Conservation (phyloP, 192 early-diverging fungal genomes). For the Dissophora globulifera region DNA sequence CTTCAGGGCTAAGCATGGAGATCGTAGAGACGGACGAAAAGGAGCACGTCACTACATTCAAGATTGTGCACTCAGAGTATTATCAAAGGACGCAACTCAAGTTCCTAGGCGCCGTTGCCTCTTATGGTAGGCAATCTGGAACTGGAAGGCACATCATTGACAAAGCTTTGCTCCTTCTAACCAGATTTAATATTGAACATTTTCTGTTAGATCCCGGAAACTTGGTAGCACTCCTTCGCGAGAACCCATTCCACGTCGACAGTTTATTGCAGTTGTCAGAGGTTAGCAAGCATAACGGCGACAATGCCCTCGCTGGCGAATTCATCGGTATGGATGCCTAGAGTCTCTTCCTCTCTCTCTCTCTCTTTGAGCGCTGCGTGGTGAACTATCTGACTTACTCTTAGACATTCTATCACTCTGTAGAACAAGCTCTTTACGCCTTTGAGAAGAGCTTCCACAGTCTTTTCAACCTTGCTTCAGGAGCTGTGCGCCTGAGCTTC, state of each 20-base stretch:
- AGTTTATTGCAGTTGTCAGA: slow-evolving; percentile 86
- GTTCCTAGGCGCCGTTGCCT: slow-evolving; percentile 78
- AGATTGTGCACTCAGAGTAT: slow-evolving; percentile 73
- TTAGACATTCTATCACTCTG: neutral
- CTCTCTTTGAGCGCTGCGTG: too few relatives aligned
- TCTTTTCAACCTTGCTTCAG: slow-evolving; percentile 77
- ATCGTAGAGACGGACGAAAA: slow-evolving; percentile 54
- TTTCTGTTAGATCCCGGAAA: slow-evolving; percentile 70
- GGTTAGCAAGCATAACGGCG: slow-evolving; percentile 86
- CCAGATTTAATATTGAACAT: too few relatives aligned
- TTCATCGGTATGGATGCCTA: slow-evolving; percentile 76
- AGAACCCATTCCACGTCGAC: slow-evolving; percentile 92
- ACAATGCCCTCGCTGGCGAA: slow-evolving; percentile 81
- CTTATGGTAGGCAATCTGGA: slow-evolving; percentile 54
- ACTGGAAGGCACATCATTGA: too few relatives aligned
- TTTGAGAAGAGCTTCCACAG: slow-evolving; percentile 87
- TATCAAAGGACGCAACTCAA: slow-evolving; percentile 81
- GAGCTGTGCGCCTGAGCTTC: slow-evolving; percentile 74
- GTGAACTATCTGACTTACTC: too few relatives aligned
- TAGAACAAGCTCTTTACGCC: slow-evolving; percentile 87
- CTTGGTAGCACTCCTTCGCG: slow-evolving; percentile 70
- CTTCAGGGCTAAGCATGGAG: slow-evolving; percentile 61
- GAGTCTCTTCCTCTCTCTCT: too few relatives aligned
- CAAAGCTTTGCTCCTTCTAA: too few relatives aligned
- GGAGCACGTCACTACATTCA: slow-evolving; percentile 57